These are phyloP conservation scores for Amoeboaphelidium occidentale DNA, from an alignment of 371 early-diverging fungal genomes.

Conservation along the genomic window DNA sequence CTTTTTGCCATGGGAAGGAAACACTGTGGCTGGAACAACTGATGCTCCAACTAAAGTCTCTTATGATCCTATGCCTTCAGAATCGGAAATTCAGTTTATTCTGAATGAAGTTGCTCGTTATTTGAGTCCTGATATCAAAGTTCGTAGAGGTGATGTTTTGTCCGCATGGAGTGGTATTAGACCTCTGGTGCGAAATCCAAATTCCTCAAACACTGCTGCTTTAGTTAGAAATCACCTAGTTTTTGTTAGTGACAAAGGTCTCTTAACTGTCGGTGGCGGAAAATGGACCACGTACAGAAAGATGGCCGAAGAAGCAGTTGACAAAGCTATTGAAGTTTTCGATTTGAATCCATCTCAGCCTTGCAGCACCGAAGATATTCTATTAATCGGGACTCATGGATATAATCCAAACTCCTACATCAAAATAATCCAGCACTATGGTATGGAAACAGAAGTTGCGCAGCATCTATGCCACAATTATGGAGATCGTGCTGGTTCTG, in stretches of 20 bases:
- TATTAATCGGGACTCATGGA: constrained; percentile 67
- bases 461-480: constrained; percentile 74
- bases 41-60: constrained; percentile 59
- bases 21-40: constrained; percentile 95
- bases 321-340: constrained; percentile 55
- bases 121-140: constrained; percentile 61
- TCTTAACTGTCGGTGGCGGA: constrained; percentile 95
- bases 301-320: constrained; percentile 95
- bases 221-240: constrained; percentile 95
- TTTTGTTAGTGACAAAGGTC: constrained; percentile 46
- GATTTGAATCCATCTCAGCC: constrained; percentile 14
- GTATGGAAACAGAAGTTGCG: constrained; percentile 80
- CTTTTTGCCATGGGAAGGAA: constrained; percentile 96
- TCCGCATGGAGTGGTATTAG: constrained; percentile 98
- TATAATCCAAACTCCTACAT: constrained; percentile 70
- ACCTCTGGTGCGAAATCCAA: constrained; percentile 90
- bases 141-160: constrained; percentile 80
- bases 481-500: constrained; percentile 84
- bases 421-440: constrained; percentile 70
- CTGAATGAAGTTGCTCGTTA: constrained; percentile 78
- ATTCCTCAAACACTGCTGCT: constrained; percentile 64
- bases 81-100: constrained; percentile 90
- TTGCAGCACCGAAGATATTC: constrained; percentile 41
- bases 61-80: constrained; percentile 56
- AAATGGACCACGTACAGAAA: constrained; percentile 99